Base-by-base conservation (phyloP, 257 asterid species). In the Przewalskia tangutica region DNA sequence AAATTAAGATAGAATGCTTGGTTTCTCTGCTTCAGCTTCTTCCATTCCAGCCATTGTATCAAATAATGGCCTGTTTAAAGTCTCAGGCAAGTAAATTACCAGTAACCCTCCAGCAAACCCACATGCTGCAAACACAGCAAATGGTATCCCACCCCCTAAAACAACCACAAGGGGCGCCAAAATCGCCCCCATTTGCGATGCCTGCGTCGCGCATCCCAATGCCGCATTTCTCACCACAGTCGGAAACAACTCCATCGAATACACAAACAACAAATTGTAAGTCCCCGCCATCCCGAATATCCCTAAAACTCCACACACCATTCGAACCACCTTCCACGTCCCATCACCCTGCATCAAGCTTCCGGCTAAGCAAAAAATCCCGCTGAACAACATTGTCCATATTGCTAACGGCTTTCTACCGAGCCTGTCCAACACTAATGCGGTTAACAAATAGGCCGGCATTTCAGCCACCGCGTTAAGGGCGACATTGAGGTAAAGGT, bases 271-370 rank as follows among this genome's bases (percentile, higher is more conserved):
- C 87, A 95, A 55, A 70, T 95, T 95, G 18, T 93, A 95, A 0
- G 98, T 95, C 44, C 94, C 98, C 0, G 98, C 98, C 97, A 93
- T 92, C n/a, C 98, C 97, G 2, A 95, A 95, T 42, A 95, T 95
- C 76, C 98, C 98, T 44, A 93, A 6, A 44, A 93, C 54, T 0
- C 97, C 88, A 27, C 93, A 91, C 0, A 84, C 84, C 97, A 90
- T 88, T n/a, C 91, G 84, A 0, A 80, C 53, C 79, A 84, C 75
- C 42, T 87, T 83, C 90, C 85, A 82, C 0, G 27, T 16, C 8
- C 91, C 93, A 11, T 83, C 38, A 12, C 88, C 88, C 54, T 82
- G 79, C 70, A 90, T 1, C 80, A 89, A 14, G 3, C 91, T 87
- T 4, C 98, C 98, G 1, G 81, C 14, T 0, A 92, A 4, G 66